Base-by-base conservation (phyloP, 345 rosid genomes). In the Tarenaya hassleriana region DNA sequence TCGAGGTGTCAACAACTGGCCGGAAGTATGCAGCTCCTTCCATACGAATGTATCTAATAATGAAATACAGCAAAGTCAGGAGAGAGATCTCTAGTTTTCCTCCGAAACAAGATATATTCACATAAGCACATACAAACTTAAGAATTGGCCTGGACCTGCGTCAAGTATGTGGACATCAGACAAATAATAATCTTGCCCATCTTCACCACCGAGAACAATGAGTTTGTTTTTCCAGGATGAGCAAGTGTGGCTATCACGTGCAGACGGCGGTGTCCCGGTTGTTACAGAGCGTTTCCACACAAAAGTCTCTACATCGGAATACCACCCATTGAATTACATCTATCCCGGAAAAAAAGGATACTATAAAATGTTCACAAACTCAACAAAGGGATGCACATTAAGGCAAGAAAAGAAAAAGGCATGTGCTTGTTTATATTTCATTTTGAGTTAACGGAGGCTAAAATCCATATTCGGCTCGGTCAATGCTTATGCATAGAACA, bases 161-260 rank as follows among this genome's bases (percentile, higher is more conserved):
- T 92, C 95, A 71, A 92, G 83, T 54, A 92, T 67, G 69, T 92
- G 91, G 41, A 86, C 99, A 77, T 92, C 99, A 13, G 95, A 85
- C 68, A 88, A 64, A 67, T 88, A 92, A 66, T 75, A 83, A 76
- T 92, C 99, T 64, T 75, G 82, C 16, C 81, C 91, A 77, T 92
- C 94, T 83, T 92, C 99, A 42, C 99, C 99, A 39, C 99, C 99
- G 59, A 88, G 70, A 33, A 92, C 91, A 48, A 92, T 73, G 35
- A 92, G 60, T 53, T 81, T 81, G 72, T 80, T 86, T 76, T 82
- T 83, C 97, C 97, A 88, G 54, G 94, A 78, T 51, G 99, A 85
- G 76, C 97, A 92, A 62, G 85, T 70, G 68, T 92, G 99, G 71
- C 99, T 83, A 73, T 92, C 99, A 13, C 99, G 83, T 3, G 83